Evolutionary conservation across 148 eudicot species (phyloP).

Genomic region (Limonium bicolor): DNA sequence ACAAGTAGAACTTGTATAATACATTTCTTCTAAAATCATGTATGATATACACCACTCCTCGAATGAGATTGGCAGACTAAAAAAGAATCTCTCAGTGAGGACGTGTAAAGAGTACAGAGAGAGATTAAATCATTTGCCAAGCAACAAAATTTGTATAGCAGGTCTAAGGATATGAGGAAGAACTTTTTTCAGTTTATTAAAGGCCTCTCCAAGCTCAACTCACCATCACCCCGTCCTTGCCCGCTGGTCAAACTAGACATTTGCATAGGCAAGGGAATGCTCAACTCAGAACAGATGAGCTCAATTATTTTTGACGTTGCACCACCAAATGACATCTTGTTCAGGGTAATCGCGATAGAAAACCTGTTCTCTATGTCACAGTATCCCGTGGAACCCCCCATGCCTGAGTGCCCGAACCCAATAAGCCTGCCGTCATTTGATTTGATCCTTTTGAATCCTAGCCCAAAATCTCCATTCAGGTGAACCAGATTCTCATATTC

Average conservation of each 20-base stretch:
- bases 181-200: slow-evolving; percentile 5
- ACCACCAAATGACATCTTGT: slow-evolving; percentile 72
- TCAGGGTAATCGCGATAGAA: slow-evolving; percentile 70
- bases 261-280: slow-evolving; percentile 55
- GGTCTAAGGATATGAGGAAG: no score
- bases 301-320: slow-evolving; percentile 57
- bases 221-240: slow-evolving; percentile 1
- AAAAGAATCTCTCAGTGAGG: no score
- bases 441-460: slow-evolving; percentile 60
- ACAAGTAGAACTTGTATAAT: no score
- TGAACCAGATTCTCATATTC: slow-evolving; percentile 50
- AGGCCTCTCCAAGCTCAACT: not conserved
- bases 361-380: slow-evolving; percentile 65
- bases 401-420: slow-evolving; percentile 89
- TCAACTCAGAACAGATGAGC: slow-evolving; percentile 70
- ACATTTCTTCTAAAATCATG: no score
- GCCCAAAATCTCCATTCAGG: slow-evolving; percentile 55
- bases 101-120: no score
- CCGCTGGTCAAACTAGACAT: slow-evolving; percentile 17
- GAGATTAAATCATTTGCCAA: no score
- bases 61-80: no score
- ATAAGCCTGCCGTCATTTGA: slow-evolving; percentile 39
- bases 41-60: no score
- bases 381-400: slow-evolving; percentile 91
- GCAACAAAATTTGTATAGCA: no score